Conservation (phyloP, 1,284 basidiomycete species). For the Quambalaria eucalypti region DNA sequence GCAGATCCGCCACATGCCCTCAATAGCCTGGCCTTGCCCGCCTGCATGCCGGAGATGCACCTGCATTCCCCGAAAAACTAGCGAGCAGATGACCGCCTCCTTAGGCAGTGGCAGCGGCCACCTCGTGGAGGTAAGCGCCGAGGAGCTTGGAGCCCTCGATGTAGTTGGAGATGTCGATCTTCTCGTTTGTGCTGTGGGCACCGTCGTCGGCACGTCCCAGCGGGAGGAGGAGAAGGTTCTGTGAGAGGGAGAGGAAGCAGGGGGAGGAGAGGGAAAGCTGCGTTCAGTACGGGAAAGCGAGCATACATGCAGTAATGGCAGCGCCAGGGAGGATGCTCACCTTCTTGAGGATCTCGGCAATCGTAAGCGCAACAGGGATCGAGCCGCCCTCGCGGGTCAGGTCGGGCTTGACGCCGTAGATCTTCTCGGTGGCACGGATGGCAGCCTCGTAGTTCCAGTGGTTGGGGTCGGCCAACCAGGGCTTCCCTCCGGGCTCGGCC, state of each 20-base stretch:
- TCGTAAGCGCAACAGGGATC: conserved; percentile 90
- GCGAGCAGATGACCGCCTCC: too few relatives aligned
- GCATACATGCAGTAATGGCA: conserved; percentile 2
- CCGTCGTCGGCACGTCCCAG: conserved; percentile 72
- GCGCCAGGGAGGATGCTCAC: too few relatives aligned
- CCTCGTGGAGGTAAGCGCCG: conserved; percentile 73
- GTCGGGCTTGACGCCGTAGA: conserved; percentile 76
- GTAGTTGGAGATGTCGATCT: conserved; percentile 78
- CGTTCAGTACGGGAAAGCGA: not conserved
- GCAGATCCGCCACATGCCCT: too few relatives aligned
- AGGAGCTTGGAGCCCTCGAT: conserved; percentile 67
- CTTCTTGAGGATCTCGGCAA: conserved; percentile 72
- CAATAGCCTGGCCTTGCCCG: too few relatives aligned
- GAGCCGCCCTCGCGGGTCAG: conserved; percentile 89
- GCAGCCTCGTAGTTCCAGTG: conserved; percentile 97
- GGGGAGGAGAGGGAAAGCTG: conserved; percentile 9
- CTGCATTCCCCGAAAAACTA: too few relatives aligned
- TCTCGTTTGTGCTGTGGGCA: conserved; percentile 90
- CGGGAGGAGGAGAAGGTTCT: conserved; percentile 71
- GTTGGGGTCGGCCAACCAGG: conserved; percentile 45
- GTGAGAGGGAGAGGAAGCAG: too few relatives aligned
- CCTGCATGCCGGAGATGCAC: too few relatives aligned
- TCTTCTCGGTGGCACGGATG: conserved; percentile 66
- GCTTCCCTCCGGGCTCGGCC: conserved; percentile 39
- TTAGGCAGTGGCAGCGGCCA: conserved; percentile 50